These are phyloP conservation scores for Alternaria metachromatica DNA, from an alignment of 2,329 filamentous ascomycete genomes.

Conservation along the genomic window DNA sequence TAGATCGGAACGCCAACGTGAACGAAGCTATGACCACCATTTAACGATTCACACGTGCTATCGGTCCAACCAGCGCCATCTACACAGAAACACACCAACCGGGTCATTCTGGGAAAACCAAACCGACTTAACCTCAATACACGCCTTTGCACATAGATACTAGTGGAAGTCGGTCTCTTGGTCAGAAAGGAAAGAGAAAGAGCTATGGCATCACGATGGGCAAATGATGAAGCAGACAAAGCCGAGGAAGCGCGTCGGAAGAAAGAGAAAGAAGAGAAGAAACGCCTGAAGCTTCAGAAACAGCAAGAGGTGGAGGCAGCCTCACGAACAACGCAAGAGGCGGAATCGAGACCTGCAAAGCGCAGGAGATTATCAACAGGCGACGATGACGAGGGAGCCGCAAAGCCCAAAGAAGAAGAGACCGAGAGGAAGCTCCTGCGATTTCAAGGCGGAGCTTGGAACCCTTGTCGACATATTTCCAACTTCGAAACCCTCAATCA, in stretches of 20 bases:
- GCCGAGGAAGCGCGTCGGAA: constrained; percentile 75
- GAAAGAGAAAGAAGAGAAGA: constrained; percentile 88
- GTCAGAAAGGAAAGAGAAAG: constrained; percentile 1
- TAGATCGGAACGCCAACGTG: constrained; percentile 34
- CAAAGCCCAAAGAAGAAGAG: constrained; percentile 28
- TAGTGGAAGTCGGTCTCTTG: not conserved
- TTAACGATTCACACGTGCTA: constrained; percentile 4
- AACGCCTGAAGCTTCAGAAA: constrained; percentile 81
- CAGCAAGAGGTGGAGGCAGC: constrained; percentile 69
- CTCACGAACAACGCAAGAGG: constrained; percentile 34
- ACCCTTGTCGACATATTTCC: constrained; percentile 76
- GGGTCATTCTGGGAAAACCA: not conserved
- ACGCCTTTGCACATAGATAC: not conserved
- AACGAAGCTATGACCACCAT: constrained; percentile 44
- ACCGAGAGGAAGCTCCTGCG: constrained; percentile 68
- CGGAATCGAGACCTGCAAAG: constrained; percentile 59
- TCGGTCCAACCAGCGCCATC: not conserved
- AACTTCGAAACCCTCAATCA: constrained; percentile 93
- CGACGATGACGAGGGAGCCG: constrained; percentile 41
- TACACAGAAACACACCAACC: not conserved
- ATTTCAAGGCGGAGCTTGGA: constrained; percentile 73
- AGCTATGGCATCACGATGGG: constrained; percentile 79
- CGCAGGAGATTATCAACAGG: constrained; percentile 64
- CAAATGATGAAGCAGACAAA: constrained; percentile 80
- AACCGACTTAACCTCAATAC: not conserved